Conservation (phyloP, 2,329 filamentous ascomycete genomes). For the Gnomoniopsis sp. region DNA sequence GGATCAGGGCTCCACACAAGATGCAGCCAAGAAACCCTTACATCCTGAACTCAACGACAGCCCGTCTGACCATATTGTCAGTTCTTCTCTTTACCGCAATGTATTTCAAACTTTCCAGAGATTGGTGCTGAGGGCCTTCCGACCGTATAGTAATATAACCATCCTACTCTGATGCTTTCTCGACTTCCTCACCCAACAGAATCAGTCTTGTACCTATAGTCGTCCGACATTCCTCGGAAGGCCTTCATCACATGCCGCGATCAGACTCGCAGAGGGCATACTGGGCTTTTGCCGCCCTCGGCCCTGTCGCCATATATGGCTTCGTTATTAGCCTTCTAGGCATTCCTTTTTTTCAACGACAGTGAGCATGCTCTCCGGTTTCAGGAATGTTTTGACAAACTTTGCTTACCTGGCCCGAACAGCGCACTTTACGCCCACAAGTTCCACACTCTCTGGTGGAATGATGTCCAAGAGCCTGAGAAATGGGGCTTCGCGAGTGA, state of each 20-base stretch:
- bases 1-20: too few species aligned
- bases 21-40: too few species aligned
- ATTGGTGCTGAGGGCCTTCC: too few species aligned
- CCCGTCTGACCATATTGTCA: too few species aligned
- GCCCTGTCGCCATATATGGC: conserved; percentile 61
- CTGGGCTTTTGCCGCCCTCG: conserved; percentile 48
- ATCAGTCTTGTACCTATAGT: too few species aligned
- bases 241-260: not conserved
- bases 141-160: too few species aligned
- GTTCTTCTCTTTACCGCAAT: too few species aligned
- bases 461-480: conserved; percentile 72
- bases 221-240: not conserved
- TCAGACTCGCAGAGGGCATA: conserved; percentile 38
- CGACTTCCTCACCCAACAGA: not conserved
- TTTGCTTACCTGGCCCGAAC: conserved; percentile 7
- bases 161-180: too few species aligned
- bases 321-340: conserved; percentile 63
- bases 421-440: conserved; percentile 84
- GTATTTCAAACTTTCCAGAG: too few species aligned
- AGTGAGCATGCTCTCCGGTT: conserved; percentile 52
- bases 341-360: conserved; percentile 71
- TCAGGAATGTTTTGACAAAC: not conserved
- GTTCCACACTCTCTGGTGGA: conserved; percentile 68
- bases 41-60: too few species aligned
- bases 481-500: conserved; percentile 82